Evolutionary conservation across 2,329 filamentous ascomycete species (phyloP).

Genomic region (Aspergillus sp.): DNA sequence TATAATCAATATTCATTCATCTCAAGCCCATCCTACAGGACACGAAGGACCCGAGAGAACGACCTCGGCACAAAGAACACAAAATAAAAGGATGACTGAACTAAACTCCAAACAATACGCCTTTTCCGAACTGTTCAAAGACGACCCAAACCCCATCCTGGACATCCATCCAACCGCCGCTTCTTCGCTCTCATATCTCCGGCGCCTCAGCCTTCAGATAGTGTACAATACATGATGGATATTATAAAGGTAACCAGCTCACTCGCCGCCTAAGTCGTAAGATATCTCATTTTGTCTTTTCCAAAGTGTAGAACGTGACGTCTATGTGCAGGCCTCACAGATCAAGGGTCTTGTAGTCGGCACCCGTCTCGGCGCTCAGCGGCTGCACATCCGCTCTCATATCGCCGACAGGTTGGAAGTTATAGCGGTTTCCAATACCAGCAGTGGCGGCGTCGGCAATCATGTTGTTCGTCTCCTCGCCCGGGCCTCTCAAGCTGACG

Average conservation of each 20-base stretch:
- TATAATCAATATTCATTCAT: too few relatives aligned
- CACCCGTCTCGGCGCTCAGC: conserved; percentile 39
- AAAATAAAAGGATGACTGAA: conserved; percentile 4
- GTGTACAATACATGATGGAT: conserved; percentile 22
- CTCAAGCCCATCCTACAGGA: too few relatives aligned
- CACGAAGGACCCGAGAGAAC: neutral
- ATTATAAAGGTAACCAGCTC: conserved; percentile 14
- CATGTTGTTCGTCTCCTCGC: conserved; percentile 40
- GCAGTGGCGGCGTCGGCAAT: conserved; percentile 33
- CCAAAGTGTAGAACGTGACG: conserved; percentile 11
- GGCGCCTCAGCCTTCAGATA: conserved; percentile 12
- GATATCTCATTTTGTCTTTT: conserved; percentile 18
- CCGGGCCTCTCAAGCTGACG: conserved; percentile 41
- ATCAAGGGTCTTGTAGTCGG: conserved; percentile 43
- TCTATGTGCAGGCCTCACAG: conserved; percentile 27
- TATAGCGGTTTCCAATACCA: conserved; percentile 40
- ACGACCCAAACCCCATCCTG: conserved; percentile 19
- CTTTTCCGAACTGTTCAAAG: conserved; percentile 25
- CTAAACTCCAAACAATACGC: conserved; percentile 24
- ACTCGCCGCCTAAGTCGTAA: neutral
- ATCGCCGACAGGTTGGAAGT: conserved; percentile 39
- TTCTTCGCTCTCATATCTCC: conserved; percentile 1
- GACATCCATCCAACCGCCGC: conserved; percentile 3
- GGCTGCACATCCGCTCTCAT: conserved; percentile 34
- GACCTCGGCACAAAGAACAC: neutral